Conservation (phyloP, 768 basidiomycete genomes). For the Crassisporium funariophilum region DNA sequence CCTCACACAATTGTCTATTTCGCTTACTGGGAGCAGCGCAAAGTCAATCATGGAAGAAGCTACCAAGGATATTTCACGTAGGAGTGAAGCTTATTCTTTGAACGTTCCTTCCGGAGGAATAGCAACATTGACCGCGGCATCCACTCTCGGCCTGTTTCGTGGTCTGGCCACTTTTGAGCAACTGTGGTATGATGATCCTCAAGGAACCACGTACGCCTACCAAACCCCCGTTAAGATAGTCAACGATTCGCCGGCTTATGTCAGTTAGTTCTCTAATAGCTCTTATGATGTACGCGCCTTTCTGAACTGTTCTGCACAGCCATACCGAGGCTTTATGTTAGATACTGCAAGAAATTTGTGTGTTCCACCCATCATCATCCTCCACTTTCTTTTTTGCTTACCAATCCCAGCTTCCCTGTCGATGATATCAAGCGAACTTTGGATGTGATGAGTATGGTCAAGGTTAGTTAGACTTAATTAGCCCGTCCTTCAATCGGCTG, state of each 20-base stretch:
- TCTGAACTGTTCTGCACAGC: slow-evolving; percentile 35
- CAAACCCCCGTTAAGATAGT: slow-evolving; percentile 58
- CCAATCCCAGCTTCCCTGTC: slow-evolving; percentile 58
- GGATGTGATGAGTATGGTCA: slow-evolving; percentile 78
- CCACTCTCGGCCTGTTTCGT: slow-evolving; percentile 66
- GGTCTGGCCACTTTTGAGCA: slow-evolving; percentile 80
- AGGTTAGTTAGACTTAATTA: slow-evolving; percentile 44
- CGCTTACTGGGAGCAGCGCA: slow-evolving; percentile 29
- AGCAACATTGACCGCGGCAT: slow-evolving; percentile 61
- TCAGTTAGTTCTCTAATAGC: slow-evolving; percentile 35
- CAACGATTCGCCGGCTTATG: slow-evolving; percentile 66
- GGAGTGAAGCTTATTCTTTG: slow-evolving; percentile 65
- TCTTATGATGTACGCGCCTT: background rate
- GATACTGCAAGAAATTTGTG: slow-evolving; percentile 81
- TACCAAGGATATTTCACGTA: slow-evolving; percentile 44
- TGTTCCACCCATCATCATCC: slow-evolving; percentile 22
- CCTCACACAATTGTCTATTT: slow-evolving; percentile 46
- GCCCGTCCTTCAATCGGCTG: background rate
- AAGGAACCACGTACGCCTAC: slow-evolving; percentile 50
- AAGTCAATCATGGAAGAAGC: slow-evolving; percentile 56
- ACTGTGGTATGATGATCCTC: slow-evolving; percentile 61
- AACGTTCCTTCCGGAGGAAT: slow-evolving; percentile 47
- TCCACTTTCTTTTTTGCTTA: background rate
- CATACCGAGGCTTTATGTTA: slow-evolving; percentile 77
- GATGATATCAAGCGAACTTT: slow-evolving; percentile 67